Evolutionary conservation across 2,329 filamentous ascomycete genomes (phyloP).

Genomic region (Penicillium sp.): DNA sequence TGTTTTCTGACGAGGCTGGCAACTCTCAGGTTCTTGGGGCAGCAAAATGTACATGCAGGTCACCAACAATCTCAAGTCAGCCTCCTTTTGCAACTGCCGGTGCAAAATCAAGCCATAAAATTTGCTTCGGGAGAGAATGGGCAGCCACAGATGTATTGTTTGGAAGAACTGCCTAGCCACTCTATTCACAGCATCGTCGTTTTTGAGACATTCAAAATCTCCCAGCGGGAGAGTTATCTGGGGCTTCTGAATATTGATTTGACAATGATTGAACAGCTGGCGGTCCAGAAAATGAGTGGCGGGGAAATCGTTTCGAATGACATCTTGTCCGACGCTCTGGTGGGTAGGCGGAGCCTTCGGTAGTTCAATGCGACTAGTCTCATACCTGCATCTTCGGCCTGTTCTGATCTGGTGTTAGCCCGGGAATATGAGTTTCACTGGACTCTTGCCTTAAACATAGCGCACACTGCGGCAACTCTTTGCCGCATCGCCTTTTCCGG

Average conservation of each 20-base stretch:
- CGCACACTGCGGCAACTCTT: constrained; percentile 12
- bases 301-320: background rate
- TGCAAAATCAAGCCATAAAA: constrained; percentile 18
- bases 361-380: background rate
- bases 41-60: constrained; percentile 12
- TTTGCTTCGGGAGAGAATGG: constrained; percentile 24
- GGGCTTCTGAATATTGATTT: background rate
- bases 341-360: background rate
- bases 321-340: background rate
- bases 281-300: background rate
- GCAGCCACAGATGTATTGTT: constrained; percentile 25
- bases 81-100: constrained; percentile 5
- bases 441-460: constrained; percentile 6
- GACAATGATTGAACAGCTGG: background rate
- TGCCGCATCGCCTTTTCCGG: constrained; percentile 17
- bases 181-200: constrained; percentile 8
- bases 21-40: constrained; percentile 15
- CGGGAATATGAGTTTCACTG: background rate
- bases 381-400: background rate
- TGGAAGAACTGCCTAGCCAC: constrained; percentile 17
- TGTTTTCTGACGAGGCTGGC: constrained; percentile 12
- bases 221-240: background rate
- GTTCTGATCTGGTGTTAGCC: background rate
- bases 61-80: background rate
- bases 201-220: background rate